Evolutionary conservation across 768 basidiomycete genomes (phyloP).

Genomic region (Pleurotus tuoliensis): DNA sequence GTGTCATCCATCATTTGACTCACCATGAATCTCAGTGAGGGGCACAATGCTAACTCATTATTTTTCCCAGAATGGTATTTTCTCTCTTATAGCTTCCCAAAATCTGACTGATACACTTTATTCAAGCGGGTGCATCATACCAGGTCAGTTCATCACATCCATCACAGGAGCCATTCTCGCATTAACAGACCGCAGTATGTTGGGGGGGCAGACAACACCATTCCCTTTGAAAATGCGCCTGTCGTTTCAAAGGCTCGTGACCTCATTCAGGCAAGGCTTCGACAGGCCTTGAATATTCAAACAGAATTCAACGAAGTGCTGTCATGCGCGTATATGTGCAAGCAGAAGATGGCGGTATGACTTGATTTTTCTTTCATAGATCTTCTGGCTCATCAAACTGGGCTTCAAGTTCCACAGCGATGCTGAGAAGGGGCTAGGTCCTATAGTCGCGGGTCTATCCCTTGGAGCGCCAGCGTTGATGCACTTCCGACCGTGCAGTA

Average conservation of each 20-base stretch:
- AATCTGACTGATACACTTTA: slow-evolving; percentile 2
- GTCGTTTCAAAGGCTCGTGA: slow-evolving; percentile 57
- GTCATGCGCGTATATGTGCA: slow-evolving; percentile 81
- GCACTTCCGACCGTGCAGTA: slow-evolving; percentile 62
- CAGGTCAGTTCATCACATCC: slow-evolving; percentile 39
- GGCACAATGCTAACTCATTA: slow-evolving; percentile 74
- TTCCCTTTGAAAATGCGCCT: slow-evolving; percentile 59
- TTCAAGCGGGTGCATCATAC: slow-evolving; percentile 73
- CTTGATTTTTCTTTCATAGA: neutral
- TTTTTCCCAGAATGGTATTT: slow-evolving; percentile 80
- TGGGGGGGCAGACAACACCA: slow-evolving; percentile 70
- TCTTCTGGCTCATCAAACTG: slow-evolving; percentile 2
- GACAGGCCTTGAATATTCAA: slow-evolving; percentile 34
- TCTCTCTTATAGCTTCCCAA: neutral
- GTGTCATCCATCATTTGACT: neutral
- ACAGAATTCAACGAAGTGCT: slow-evolving; percentile 73
- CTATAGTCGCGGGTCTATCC: slow-evolving; percentile 70
- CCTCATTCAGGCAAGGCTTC: slow-evolving; percentile 55
- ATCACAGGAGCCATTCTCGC: neutral
- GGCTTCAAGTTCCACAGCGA: slow-evolving; percentile 73
- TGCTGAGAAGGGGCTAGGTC: slow-evolving; percentile 68
- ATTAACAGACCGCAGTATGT: slow-evolving; percentile 50
- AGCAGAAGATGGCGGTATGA: slow-evolving; percentile 78
- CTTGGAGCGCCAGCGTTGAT: slow-evolving; percentile 75
- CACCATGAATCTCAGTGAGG: slow-evolving; percentile 42